phyloP scores from a whole-genome alignment of 192 early-diverging fungal species.

The Coemansia sp. region DNA sequence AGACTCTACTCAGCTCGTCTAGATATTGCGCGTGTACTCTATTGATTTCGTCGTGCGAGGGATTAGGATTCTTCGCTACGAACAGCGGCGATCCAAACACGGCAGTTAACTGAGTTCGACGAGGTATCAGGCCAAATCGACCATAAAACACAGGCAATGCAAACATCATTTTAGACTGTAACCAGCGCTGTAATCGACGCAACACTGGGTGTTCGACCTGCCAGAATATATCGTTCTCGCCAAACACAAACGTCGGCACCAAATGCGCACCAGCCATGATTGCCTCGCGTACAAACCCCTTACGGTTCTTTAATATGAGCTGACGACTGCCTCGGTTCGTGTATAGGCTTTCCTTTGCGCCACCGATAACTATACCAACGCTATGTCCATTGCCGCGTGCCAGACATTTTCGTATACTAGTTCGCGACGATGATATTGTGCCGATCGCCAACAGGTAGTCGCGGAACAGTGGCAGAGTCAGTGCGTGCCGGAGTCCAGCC shows the following conservation, averaged over 20 bases:
- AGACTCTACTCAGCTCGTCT: constrained; percentile 33
- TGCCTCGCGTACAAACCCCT: constrained; percentile 94
- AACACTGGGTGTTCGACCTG: constrained; percentile 72
- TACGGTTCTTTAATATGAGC: constrained; percentile 73
- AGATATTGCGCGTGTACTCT: constrained; percentile 41
- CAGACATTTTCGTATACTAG: constrained; percentile 79
- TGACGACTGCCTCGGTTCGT: constrained; percentile 69
- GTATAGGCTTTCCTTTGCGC: constrained; percentile 81
- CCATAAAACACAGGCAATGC: constrained; percentile 84
- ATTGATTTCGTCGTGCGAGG: constrained; percentile 41
- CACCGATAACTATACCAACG: constrained; percentile 91
- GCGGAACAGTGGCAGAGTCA: constrained; percentile 83
- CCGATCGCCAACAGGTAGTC: constrained; percentile 82
- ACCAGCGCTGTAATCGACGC: constrained; percentile 65
- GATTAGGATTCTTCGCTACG: constrained; percentile 30
- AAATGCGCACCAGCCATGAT: constrained; percentile 78
- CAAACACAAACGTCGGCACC: constrained; percentile 90
- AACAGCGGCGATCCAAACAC: constrained; percentile 42
- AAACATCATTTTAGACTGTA: constrained; percentile 74
- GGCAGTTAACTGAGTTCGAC: constrained; percentile 33
- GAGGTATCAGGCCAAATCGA: constrained; percentile 60
- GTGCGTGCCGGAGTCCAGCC: constrained; percentile 75
- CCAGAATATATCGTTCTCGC: constrained; percentile 91
- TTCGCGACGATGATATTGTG: constrained; percentile 72
- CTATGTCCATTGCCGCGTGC: constrained; percentile 72